Evolutionary conservation across 805 yeast genomes (phyloP), one percentile per base, ranked within the genome.

Genomic region (Candida ascalaphidarum): DNA sequence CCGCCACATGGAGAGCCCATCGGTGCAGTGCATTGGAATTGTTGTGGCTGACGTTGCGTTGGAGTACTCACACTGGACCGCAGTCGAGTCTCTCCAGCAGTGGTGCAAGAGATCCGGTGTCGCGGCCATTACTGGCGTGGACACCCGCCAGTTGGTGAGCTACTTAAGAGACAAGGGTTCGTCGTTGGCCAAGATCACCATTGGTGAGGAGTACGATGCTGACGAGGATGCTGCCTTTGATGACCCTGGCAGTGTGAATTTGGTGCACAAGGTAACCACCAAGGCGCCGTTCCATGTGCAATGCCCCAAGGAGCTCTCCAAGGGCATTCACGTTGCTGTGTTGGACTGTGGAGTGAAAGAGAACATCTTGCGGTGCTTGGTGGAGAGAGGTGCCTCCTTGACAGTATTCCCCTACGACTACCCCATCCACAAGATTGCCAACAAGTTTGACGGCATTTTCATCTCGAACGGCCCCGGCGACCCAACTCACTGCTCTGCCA

Each of bases 51-150:
- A 92, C 50, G 95, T 75, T 31, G 97, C 98, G 14, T 72, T 88
- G 70, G 73, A 86, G 53, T 85, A 89, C 59, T 84, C 96, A n/a
- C 99, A 92, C 57, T 92, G 98, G 98, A 88, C 97, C 21, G 99
- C 99, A 3, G 95, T 92, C 19, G 97, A 92, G 64, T 80, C 94
- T 12, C 70, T 92, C 33, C 81, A 84, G 35, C 83, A 82, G 44
- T 92, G 97, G 98, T 92, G 98, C 65, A 75, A 82, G 59, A 78
- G 95, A 52, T 94, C 86, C 44, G 95, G 95, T 23, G 92, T 94
- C 31, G 94, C 97, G 32, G 69, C 96, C 25, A 81, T 92, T 46
- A 76, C 96, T 23, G 98, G 96, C 37, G 96, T 92, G 26, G 99
- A 92, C 58, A 92, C 99, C 40, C 82, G 98, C 66, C 83, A 88